phyloP scores from a whole-genome alignment of 1,284 basidiomycete species.

The Heliocybe sulcata region DNA sequence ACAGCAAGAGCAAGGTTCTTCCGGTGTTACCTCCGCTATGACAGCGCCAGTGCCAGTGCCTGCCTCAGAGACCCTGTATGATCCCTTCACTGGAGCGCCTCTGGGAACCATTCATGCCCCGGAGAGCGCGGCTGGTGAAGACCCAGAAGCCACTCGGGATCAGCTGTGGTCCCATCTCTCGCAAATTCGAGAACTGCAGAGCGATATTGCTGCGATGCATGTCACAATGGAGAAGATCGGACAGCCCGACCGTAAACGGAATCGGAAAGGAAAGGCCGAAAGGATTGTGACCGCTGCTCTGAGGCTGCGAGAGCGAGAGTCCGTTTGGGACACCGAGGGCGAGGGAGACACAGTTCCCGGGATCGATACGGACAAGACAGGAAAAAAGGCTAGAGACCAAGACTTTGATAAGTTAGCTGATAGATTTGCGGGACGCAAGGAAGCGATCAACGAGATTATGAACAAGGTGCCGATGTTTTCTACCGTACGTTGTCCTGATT shows the following conservation, averaged over 20 bases:
- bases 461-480: conserved; percentile 39
- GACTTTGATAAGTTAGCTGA: conserved; percentile 60
- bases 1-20: conserved; percentile 7
- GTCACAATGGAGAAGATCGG: conserved; percentile 65
- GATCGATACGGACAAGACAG: conserved; percentile 22
- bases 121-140: conserved; percentile 15
- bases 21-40: conserved; percentile 1
- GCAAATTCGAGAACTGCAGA: conserved; percentile 59
- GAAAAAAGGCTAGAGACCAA: conserved; percentile 37
- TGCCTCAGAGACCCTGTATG: conserved; percentile 25
- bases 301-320: conserved; percentile 2
- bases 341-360: conserved; percentile 25
- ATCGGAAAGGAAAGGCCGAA: background rate
- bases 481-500: conserved; percentile 1
- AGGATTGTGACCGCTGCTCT: conserved; percentile 1
- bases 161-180: conserved; percentile 63
- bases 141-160: conserved; percentile 16
- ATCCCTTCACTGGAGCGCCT: conserved; percentile 42
- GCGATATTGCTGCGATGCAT: conserved; percentile 63
- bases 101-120: conserved; percentile 28
- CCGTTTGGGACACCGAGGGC: conserved; percentile 8
- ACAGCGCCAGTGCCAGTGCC: conserved; percentile 7
- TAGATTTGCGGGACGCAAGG: conserved; percentile 60
- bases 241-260: conserved; percentile 10
- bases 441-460: conserved; percentile 65